These are phyloP conservation scores for Xylariaceae sp. DNA, from an alignment of 2,329 filamentous ascomycete species.

Conservation along the genomic window DNA sequence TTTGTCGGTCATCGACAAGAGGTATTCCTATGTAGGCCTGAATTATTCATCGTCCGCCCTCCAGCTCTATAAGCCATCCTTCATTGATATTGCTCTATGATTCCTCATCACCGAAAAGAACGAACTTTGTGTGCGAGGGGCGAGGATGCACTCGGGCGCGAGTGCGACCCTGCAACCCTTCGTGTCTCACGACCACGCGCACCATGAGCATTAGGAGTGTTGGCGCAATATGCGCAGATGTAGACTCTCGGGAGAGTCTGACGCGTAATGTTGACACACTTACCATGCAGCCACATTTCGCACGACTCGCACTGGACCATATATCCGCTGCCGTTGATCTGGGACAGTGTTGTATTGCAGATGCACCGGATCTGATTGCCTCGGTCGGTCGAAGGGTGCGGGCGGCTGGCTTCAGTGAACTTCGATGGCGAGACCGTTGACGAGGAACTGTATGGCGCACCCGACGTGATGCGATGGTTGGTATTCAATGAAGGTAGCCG, in stretches of 20 bases:
- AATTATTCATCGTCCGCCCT: no score
- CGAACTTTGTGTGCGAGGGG: slow-evolving; percentile 44
- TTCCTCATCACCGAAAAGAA: slow-evolving; percentile 38
- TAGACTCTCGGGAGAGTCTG: slow-evolving; percentile 57
- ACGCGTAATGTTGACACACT: slow-evolving; percentile 56
- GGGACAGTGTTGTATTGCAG: slow-evolving; percentile 40
- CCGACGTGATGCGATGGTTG: slow-evolving; percentile 34
- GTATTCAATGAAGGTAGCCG: slow-evolving; percentile 32
- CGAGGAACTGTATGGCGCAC: slow-evolving; percentile 20
- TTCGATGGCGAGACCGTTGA: slow-evolving; percentile 48
- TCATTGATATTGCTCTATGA: background rate
- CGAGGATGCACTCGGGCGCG: slow-evolving; percentile 31
- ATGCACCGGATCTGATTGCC: slow-evolving; percentile 52
- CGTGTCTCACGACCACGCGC: slow-evolving; percentile 44
- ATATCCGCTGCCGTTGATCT: slow-evolving; percentile 45
- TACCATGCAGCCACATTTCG: slow-evolving; percentile 62
- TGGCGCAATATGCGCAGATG: slow-evolving; percentile 60
- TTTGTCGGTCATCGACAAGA: background rate
- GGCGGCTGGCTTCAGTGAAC: slow-evolving; percentile 45
- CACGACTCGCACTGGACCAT: slow-evolving; percentile 65
- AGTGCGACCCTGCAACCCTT: slow-evolving; percentile 26
- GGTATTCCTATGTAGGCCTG: no score
- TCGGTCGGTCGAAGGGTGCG: slow-evolving; percentile 42
- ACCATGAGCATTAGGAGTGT: slow-evolving; percentile 52
- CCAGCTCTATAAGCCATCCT: background rate